Conservation (phyloP, 768 basidiomycete genomes). For the Phlebiopsis flavidoalba region DNA sequence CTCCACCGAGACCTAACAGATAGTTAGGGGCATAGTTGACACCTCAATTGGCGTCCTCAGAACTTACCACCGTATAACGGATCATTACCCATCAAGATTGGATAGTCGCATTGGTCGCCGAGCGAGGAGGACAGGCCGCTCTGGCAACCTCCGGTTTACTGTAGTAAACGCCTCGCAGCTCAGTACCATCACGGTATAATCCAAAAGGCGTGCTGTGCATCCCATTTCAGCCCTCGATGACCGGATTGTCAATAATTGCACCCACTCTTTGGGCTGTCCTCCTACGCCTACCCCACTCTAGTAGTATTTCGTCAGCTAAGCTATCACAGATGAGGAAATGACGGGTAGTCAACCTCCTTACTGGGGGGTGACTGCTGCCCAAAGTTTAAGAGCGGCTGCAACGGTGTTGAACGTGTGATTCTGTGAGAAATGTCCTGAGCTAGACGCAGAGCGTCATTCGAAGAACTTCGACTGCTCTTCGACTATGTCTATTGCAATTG, state of each 20-base stretch:
- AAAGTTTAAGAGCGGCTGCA: conserved; percentile 70
- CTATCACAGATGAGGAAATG: background rate
- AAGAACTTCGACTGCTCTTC: conserved; percentile 61
- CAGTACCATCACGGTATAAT: conserved; percentile 73
- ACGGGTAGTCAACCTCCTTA: conserved; percentile 45
- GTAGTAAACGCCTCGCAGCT: conserved; percentile 70
- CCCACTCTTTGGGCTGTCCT: conserved; percentile 65
- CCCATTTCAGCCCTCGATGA: background rate
- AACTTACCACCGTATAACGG: conserved; percentile 69
- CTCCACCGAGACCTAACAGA: conserved; percentile 61
- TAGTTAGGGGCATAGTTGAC: background rate
- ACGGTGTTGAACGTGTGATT: conserved; percentile 79
- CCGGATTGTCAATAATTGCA: background rate
- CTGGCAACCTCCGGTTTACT: conserved; percentile 59
- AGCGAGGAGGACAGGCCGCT: conserved; percentile 64
- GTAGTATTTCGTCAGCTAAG: background rate
- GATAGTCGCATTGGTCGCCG: conserved; percentile 64
- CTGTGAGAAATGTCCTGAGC: conserved; percentile 62
- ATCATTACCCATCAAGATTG: conserved; percentile 79
- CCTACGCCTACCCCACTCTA: conserved; percentile 71
- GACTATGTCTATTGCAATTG: conserved; percentile 38
- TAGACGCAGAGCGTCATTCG: conserved; percentile 56
- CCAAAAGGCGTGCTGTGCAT: conserved; percentile 62
- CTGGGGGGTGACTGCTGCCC: conserved; percentile 78
- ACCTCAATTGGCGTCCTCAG: background rate